Conservation (phyloP, 2,329 filamentous ascomycete species). For the Sporothrix phasma region DNA sequence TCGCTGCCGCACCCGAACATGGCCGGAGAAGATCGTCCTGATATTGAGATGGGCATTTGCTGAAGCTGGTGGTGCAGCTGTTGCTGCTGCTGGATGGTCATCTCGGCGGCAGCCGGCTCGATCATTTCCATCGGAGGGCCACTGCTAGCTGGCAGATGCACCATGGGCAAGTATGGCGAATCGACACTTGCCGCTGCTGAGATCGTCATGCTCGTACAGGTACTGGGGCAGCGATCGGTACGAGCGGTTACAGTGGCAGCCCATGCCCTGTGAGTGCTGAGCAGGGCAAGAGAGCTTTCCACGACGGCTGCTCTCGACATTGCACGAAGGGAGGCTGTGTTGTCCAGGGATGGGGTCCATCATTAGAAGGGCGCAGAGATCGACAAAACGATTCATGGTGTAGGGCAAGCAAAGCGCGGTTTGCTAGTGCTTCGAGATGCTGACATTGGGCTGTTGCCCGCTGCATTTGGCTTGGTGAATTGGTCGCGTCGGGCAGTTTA, state of each 20-base stretch:
- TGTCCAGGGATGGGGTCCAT: not conserved
- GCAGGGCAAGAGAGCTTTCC: constrained; percentile 19
- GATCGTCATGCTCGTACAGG: constrained; percentile 7
- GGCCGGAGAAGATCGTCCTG: not conserved
- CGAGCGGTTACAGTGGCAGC: not conserved
- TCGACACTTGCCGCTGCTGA: not conserved
- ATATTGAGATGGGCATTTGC: not conserved
- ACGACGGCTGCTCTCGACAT: constrained; percentile 13
- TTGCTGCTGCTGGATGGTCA: not conserved
- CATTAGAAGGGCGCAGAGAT: not conserved
- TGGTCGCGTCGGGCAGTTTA: not conserved
- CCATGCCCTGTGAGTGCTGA: constrained; percentile 21
- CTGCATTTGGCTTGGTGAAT: not conserved
- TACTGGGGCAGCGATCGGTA: not conserved
- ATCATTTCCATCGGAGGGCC: not conserved
- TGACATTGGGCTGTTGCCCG: constrained; percentile 14
- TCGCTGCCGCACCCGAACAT: not conserved
- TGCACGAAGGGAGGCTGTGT: too few species aligned
- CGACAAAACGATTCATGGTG: constrained; percentile 19
- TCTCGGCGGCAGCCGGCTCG: constrained; percentile 4
- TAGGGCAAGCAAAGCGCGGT: constrained; percentile 21
- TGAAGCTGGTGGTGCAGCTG: not conserved
- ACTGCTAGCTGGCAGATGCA: not conserved
- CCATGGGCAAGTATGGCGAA: not conserved
- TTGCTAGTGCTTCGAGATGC: constrained; percentile 19